phyloP scores from a whole-genome alignment of 805 yeast species.

The Suhomyces sp. region DNA sequence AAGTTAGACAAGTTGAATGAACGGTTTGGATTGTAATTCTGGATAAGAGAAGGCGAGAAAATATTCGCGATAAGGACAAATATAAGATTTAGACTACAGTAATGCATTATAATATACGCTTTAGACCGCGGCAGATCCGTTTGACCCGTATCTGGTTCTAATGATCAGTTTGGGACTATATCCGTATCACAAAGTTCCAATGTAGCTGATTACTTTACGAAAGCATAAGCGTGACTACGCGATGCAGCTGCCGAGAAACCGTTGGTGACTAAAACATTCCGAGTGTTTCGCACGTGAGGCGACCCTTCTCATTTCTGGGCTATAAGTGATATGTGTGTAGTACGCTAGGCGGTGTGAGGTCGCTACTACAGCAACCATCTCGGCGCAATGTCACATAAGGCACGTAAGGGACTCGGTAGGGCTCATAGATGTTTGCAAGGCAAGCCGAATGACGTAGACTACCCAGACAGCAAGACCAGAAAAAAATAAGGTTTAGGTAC shows the following conservation, averaged over 20 bases:
- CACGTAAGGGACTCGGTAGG: neutral
- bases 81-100: neutral
- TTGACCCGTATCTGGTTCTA: neutral
- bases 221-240: neutral
- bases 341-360: neutral
- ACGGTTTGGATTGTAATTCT: conserved; percentile 1
- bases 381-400: neutral
- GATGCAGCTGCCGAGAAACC: too few species aligned
- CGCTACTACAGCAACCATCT: neutral
- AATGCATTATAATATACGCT: neutral
- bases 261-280: too few species aligned
- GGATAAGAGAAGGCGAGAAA: neutral
- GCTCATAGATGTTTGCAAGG: neutral
- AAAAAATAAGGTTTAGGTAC: neutral
- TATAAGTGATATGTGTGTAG: too few species aligned
- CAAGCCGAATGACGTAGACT: neutral
- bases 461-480: neutral
- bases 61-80: neutral
- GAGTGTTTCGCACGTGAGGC: too few species aligned
- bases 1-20: conserved; percentile 35
- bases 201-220: neutral
- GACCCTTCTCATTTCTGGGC: neutral
- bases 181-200: neutral
- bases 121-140: neutral
- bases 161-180: neutral